phyloP scores from a whole-genome alignment of 2,329 filamentous ascomycete species.

The Alternaria brassicae region DNA sequence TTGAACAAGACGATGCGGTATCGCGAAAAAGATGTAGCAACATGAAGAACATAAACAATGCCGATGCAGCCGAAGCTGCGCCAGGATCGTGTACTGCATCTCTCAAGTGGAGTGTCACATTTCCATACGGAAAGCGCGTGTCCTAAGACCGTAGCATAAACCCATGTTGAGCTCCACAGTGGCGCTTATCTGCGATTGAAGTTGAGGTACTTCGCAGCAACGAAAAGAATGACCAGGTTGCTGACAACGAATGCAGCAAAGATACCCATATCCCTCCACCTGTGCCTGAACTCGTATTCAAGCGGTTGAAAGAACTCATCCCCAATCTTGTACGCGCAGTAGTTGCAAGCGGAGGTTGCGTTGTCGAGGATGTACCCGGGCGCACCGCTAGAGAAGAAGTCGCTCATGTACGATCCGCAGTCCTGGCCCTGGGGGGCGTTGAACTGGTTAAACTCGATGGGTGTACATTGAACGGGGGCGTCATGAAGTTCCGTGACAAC shows the following conservation, averaged over 20 bases:
- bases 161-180: neutral
- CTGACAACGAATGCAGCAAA: constrained; percentile 76
- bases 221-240: constrained; percentile 72
- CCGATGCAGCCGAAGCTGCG: neutral
- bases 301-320: constrained; percentile 80
- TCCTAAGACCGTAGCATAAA: neutral
- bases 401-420: constrained; percentile 77
- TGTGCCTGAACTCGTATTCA: constrained; percentile 68
- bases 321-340: constrained; percentile 81
- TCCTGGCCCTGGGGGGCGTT: constrained; percentile 68
- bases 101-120: neutral
- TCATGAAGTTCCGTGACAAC: constrained; percentile 78
- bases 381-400: constrained; percentile 73
- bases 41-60: neutral
- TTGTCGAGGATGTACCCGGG: constrained; percentile 75
- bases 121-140: neutral
- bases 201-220: constrained; percentile 61
- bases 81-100: neutral
- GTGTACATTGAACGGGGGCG: constrained; percentile 66
- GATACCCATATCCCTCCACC: constrained; percentile 87
- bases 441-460: constrained; percentile 72
- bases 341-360: constrained; percentile 72
- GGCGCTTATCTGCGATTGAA: constrained; percentile 50
- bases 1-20: neutral
- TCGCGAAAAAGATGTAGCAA: neutral